These are phyloP conservation scores for Fraxinus pennsylvanica DNA, from an alignment of 257 asterid species.

Conservation along the genomic window DNA sequence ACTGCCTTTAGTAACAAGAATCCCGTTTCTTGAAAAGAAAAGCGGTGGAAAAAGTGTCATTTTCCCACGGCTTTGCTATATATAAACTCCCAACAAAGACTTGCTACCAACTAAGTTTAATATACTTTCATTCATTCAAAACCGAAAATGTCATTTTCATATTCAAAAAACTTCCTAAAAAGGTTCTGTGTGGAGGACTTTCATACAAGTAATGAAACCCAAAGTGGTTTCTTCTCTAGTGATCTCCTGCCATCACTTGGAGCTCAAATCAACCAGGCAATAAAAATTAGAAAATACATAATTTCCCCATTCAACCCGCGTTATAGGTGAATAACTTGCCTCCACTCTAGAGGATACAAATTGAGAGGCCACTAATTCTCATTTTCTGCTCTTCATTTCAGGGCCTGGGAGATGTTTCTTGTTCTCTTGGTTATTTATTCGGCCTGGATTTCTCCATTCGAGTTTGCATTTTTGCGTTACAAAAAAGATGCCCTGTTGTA, in stretches of 20 bases:
- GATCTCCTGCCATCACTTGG: conserved; percentile 90
- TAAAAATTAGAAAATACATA: conserved; percentile 51
- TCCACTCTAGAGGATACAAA: conserved; percentile 8
- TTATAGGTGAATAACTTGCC: conserved; percentile 49
- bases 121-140: conserved; percentile 12
- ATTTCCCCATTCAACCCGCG: conserved; percentile 69
- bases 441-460: conserved; percentile 91
- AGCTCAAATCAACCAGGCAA: conserved; percentile 61
- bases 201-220: conserved; percentile 32
- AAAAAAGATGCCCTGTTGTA: conserved; percentile 60
- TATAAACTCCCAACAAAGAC: conserved; percentile 34
- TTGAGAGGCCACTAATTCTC: conserved; percentile 13
- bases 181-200: conserved; percentile 73
- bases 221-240: conserved; percentile 62
- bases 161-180: conserved; percentile 47
- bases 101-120: conserved; percentile 19
- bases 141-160: conserved; percentile 45
- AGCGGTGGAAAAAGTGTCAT: conserved; percentile 30
- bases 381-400: conserved; percentile 31
- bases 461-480: conserved; percentile 71
- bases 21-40: conserved; percentile 25
- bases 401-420: conserved; percentile 89
- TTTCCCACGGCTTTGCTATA: conserved; percentile 35
- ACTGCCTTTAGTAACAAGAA: too few relatives aligned
- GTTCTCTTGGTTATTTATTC: conserved; percentile 77